Evolutionary conservation across 768 basidiomycete species (phyloP), one percentile per base, ranked within the genome.

Genomic region (Tephrocybe sp.): DNA sequence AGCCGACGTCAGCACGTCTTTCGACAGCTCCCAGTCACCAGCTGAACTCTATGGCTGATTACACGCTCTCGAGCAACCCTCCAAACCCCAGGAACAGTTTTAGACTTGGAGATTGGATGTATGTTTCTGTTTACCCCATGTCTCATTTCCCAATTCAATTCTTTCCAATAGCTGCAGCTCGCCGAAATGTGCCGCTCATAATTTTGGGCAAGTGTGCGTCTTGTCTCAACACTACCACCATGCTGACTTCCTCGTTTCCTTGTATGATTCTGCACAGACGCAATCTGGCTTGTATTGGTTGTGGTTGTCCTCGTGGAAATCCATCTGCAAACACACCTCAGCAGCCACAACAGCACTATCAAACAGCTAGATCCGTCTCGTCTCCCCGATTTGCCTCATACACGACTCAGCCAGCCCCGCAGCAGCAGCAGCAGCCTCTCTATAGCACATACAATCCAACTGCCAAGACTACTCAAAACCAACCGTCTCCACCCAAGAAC

Each of bases 41-140:
- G 48, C 42, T 45, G 16, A 45, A 48, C 16, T 42, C 53, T 36
- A 57, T 62, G 50, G 50, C 38, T 38, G 51, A 77, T 31, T 85
- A 82, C 53, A 74, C 80, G 4, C 71, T 87, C 46, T 88, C 85
- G 14, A 80, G 65, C 58, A 88, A 87, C 56, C 86, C 86, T 5
- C 86, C 86, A 11, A 88, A 87, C 61, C 82, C 84, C 12, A 76
- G 78, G 59, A 80, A 78, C 2, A 80, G 72, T 58, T 88, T 87
- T 65, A 73, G 86, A 58, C 69, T 77, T 4, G 86, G 86, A 13
- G 86, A 88, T 61, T 88, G 86, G 86, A 85, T 88, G 85, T 87
- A 62, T 49, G 36, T 52, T 52, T 55, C 61, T 61, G 56, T 62
- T 62, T 63, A 59, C 49, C 39, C 53, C 58, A 53, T 60, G 60